These are phyloP conservation scores for Eutypa lata DNA, from an alignment of 2,329 filamentous ascomycete species.

Conservation along the genomic window DNA sequence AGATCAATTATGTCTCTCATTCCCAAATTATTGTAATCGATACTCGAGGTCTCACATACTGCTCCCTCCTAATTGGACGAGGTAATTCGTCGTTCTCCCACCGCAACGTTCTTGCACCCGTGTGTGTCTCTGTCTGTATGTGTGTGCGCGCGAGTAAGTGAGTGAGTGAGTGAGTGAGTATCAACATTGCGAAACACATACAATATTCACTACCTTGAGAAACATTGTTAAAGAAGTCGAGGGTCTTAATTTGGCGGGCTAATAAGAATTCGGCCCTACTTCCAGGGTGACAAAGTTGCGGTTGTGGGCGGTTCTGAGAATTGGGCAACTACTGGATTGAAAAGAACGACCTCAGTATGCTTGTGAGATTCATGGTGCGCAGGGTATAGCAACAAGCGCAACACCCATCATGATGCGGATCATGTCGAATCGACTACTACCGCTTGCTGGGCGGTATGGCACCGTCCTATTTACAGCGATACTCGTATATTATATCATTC, in stretches of 20 bases:
- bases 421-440: conserved; percentile 25
- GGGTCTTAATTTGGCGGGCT: neutral
- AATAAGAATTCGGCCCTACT: neutral
- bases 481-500: conserved; percentile 28
- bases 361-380: conserved; percentile 13
- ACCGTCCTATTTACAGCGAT: conserved; percentile 27
- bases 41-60: neutral
- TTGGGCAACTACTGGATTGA: neutral
- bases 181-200: no score
- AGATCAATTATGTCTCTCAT: neutral
- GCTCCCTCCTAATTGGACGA: neutral
- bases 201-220: no score
- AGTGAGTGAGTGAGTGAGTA: no score
- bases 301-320: neutral
- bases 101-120: no score
- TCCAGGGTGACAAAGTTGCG: neutral
- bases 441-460: conserved; percentile 26
- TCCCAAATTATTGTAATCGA: neutral
- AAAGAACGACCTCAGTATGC: conserved; percentile 24
- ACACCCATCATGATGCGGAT: conserved; percentile 20
- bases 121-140: no score
- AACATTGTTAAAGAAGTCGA: neutral
- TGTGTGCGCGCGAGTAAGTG: no score
- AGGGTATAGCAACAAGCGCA: conserved; percentile 20
- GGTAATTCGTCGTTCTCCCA: neutral